Conservation (phyloP, 352 stramenopile species). For the Phytophthora citricola region DNA sequence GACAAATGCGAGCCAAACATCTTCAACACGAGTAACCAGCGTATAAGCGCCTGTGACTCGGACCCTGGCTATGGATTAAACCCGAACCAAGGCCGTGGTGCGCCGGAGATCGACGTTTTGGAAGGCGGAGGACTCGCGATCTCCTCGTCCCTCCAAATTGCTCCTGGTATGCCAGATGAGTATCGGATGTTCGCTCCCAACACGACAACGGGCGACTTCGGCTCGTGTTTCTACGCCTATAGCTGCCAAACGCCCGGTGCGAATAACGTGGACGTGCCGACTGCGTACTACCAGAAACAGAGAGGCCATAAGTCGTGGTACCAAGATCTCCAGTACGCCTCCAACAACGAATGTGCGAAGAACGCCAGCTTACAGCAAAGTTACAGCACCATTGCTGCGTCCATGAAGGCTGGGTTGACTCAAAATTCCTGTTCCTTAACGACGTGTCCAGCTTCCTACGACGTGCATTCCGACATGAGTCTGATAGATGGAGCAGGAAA, state of each 20-base stretch:
- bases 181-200: conserved; percentile 1
- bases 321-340: conserved; percentile 3
- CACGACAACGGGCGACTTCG: neutral
- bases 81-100: conserved; percentile 1
- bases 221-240: conserved; percentile 1
- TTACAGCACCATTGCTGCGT: neutral
- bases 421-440: neutral
- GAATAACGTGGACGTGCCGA: conserved; percentile 3
- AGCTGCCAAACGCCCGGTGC: neutral
- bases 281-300: conserved; percentile 1
- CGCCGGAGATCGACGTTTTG: conserved; percentile 4
- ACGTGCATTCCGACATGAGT: neutral
- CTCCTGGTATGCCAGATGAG: conserved; percentile 5
- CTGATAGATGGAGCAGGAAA: neutral
- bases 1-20: conserved; percentile 1
- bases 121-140: conserved; percentile 3
- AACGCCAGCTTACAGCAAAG: conserved; percentile 2
- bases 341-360: conserved; percentile 6
- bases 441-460: conserved; percentile 3
- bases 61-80: conserved; percentile 7
- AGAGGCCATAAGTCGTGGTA: conserved; percentile 9
- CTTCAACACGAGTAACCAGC: conserved; percentile 4
- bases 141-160: conserved; percentile 3
- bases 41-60: conserved; percentile 1
- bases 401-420: neutral